A percentile compares a stretch with the other conserved stretches of the same genome.
Evolutionary conservation across 306 rosid genomes (phyloP).

Genomic region (Comarum palustre): DNA sequence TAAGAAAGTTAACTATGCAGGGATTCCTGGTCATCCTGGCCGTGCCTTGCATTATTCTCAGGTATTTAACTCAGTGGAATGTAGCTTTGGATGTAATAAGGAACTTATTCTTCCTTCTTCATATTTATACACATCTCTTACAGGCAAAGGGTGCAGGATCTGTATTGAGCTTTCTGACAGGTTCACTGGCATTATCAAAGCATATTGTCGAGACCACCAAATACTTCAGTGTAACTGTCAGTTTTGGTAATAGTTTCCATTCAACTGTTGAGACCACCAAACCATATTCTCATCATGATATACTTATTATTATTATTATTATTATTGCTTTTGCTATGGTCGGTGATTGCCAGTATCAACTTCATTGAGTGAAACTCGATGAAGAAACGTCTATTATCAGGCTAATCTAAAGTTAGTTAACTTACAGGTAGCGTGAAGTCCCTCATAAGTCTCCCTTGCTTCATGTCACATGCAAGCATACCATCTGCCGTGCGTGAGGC

Average conservation of each 20-base stretch:
- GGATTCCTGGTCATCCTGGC: slow-evolving; percentile 72
- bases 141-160: slow-evolving; percentile 96
- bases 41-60: slow-evolving; percentile 77
- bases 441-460: slow-evolving; percentile 79
- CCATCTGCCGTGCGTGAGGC: slow-evolving; percentile 72
- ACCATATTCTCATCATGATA: no score
- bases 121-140: slow-evolving; percentile 16
- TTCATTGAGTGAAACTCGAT: background rate
- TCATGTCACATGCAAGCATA: slow-evolving; percentile 87
- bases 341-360: background rate
- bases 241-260: slow-evolving; percentile 64
- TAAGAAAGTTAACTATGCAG: slow-evolving; percentile 71
- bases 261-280: background rate
- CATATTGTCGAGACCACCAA: slow-evolving; percentile 81
- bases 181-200: slow-evolving; percentile 77
- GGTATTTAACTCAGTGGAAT: slow-evolving; percentile 39
- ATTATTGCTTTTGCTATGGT: background rate
- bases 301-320: background rate
- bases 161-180: slow-evolving; percentile 87
- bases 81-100: slow-evolving; percentile 17
- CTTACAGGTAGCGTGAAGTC: slow-evolving; percentile 85
- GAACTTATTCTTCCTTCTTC: background rate
- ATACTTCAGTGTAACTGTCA: slow-evolving; percentile 88
- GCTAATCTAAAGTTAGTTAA: slow-evolving; percentile 8
- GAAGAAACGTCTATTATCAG: no score